A percentile compares a stretch with the other conserved stretches of the same genome.
Evolutionary conservation across 176 grass and related monocot species (phyloP).

Genomic region (Otatea glauca): DNA sequence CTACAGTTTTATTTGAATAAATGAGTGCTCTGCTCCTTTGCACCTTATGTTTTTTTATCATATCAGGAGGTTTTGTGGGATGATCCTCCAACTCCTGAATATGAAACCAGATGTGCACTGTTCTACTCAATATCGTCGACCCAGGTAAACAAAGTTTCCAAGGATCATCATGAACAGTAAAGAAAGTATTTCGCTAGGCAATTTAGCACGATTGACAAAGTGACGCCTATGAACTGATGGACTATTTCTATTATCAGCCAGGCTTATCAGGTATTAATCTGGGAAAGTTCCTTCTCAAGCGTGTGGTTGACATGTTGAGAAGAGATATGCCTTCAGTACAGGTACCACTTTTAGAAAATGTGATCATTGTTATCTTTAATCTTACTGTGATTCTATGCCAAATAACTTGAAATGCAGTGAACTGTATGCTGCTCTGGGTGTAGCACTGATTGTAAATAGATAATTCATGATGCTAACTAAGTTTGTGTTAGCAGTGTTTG

Average conservation of each 20-base stretch:
- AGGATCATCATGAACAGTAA: slow-evolving; percentile 11
- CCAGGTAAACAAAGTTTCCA: slow-evolving; percentile 63
- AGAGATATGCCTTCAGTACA: slow-evolving; percentile 79
- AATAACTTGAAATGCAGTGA: slow-evolving; percentile 9
- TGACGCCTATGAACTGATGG: slow-evolving; percentile 38
- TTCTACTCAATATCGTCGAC: slow-evolving; percentile 99
- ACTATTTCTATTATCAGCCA: slow-evolving; percentile 60
- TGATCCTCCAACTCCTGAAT: slow-evolving; percentile 85
- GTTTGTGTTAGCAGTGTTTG: slow-evolving; percentile 13
- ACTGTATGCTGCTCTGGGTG: slow-evolving; percentile 18
- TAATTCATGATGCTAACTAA: slow-evolving; percentile 24
- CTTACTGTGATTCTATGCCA: background rate
- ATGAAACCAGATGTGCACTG: slow-evolving; percentile 79
- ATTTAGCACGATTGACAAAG: slow-evolving; percentile 1
- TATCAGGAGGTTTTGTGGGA: slow-evolving; percentile 90
- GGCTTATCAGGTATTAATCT: slow-evolving; percentile 95
- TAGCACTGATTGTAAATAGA: background rate
- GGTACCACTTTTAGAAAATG: slow-evolving; percentile 47
- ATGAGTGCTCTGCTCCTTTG: slow-evolving; percentile 4
- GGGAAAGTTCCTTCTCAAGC: slow-evolving; percentile 94
- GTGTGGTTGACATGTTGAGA: slow-evolving; percentile 84
- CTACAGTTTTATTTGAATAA: slow-evolving; percentile 26
- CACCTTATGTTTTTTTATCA: slow-evolving; percentile 34
- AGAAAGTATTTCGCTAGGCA: background rate
- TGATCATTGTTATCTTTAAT: background rate